Evolutionary conservation across 1,284 basidiomycete species (phyloP).

Genomic region (Psilocybe mexicana): DNA sequence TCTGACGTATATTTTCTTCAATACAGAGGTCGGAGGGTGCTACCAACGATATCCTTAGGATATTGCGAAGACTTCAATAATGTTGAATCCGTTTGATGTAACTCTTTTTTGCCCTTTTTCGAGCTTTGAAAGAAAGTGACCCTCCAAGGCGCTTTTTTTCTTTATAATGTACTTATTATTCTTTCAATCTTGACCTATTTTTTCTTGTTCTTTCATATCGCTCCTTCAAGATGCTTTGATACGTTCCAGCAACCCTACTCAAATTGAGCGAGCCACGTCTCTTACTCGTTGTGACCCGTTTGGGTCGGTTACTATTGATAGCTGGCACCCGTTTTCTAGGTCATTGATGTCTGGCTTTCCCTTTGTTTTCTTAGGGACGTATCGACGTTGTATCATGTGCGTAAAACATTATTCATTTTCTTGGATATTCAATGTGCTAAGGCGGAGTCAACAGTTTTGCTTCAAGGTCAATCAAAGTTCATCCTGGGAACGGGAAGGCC

Average conservation of each 20-base stretch:
- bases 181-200: constrained; percentile 8
- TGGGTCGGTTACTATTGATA: too few species aligned
- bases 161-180: constrained; percentile 16
- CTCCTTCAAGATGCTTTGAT: background rate
- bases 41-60: constrained; percentile 10
- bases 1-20: background rate
- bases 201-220: constrained; percentile 2
- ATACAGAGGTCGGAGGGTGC: constrained; percentile 30
- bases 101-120: constrained; percentile 1
- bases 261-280: too few species aligned
- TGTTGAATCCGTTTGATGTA: constrained; percentile 5
- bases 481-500: constrained; percentile 41
- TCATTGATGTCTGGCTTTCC: too few species aligned
- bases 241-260: too few species aligned
- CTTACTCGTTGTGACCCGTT: too few species aligned
- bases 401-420: too few species aligned
- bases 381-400: too few species aligned
- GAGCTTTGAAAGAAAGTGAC: constrained; percentile 8
- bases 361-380: too few species aligned
- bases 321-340: too few species aligned
- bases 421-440: background rate
- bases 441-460: background rate
- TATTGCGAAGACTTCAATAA: background rate
- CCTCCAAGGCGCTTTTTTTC: constrained; percentile 17
- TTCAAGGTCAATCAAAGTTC: constrained; percentile 5